Conservation (phyloP, 345 rosid genomes). For the Gynandropsis gynandra region DNA sequence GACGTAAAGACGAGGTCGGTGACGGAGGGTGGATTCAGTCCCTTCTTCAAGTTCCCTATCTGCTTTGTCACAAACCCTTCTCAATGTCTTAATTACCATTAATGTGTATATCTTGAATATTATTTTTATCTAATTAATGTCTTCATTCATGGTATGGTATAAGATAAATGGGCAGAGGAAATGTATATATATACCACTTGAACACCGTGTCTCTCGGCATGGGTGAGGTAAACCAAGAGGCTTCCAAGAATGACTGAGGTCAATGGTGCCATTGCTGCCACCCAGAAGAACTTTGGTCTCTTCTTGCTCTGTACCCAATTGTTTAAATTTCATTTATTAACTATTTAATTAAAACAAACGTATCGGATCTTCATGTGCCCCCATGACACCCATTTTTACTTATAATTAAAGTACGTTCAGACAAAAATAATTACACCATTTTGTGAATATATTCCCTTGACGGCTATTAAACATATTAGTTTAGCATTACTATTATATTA, state of each 20-base stretch:
- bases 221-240: slow-evolving; percentile 67
- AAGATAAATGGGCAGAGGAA: background rate
- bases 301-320: slow-evolving; percentile 66
- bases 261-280: slow-evolving; percentile 86
- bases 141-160: too few species aligned
- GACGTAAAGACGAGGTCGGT: slow-evolving; percentile 63
- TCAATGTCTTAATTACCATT: slow-evolving; percentile 15
- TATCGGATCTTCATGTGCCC: background rate
- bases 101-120: too few species aligned
- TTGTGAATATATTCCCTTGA: too few species aligned
- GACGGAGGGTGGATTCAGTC: slow-evolving; percentile 68
- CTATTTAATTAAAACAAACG: background rate
- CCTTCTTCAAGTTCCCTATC: slow-evolving; percentile 83
- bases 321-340: background rate
- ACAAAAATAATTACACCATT: too few species aligned
- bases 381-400: too few species aligned
- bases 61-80: slow-evolving; percentile 24
- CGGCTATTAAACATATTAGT: too few species aligned
- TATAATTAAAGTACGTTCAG: too few species aligned
- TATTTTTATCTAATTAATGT: too few species aligned
- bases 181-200: slow-evolving; percentile 58
- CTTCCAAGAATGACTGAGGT: slow-evolving; percentile 82
- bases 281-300: slow-evolving; percentile 69
- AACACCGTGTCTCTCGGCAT: slow-evolving; percentile 92
- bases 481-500: too few species aligned